Conservation (phyloP, 2,329 filamentous ascomycete species). For the Microdochium nivale region DNA sequence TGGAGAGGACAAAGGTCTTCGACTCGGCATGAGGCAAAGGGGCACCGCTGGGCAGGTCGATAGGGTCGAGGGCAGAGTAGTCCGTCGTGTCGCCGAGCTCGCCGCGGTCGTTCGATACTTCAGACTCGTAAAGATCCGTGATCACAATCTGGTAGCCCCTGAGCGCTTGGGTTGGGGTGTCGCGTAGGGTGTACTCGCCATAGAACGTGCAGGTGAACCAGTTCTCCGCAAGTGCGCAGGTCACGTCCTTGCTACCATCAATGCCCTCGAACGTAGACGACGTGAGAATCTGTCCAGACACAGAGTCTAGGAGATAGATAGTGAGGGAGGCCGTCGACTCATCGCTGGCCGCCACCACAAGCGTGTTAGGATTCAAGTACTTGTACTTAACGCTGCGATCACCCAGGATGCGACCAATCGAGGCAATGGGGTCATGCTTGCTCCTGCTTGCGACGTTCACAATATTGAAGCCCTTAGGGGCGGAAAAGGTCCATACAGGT, state of each 20-base stretch:
- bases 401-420: conserved; percentile 87
- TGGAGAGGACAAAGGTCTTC: conserved; percentile 72
- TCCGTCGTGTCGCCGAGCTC: conserved; percentile 61
- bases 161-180: conserved; percentile 46
- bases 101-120: conserved; percentile 75
- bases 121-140: conserved; percentile 85
- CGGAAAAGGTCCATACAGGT: conserved; percentile 65
- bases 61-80: conserved; percentile 67
- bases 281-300: conserved; percentile 74
- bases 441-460: conserved; percentile 60
- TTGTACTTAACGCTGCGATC: conserved; percentile 95
- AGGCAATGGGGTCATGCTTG: conserved; percentile 78
- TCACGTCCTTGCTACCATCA: conserved; percentile 64
- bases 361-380: conserved; percentile 82
- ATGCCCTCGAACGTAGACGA: conserved; percentile 63
- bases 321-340: conserved; percentile 51
- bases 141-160: conserved; percentile 83
- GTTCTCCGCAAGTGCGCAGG: conserved; percentile 81
- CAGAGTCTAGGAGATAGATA: conserved; percentile 74
- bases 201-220: conserved; percentile 87
- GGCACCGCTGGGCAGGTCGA: conserved; percentile 43
- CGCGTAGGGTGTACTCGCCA: conserved; percentile 48
- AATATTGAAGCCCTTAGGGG: conserved; percentile 59
- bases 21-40: conserved; percentile 67
- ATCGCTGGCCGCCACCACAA: conserved; percentile 64